Base-by-base conservation (phyloP, 345 rosid genomes). In the Odontarrhena argentea region DNA sequence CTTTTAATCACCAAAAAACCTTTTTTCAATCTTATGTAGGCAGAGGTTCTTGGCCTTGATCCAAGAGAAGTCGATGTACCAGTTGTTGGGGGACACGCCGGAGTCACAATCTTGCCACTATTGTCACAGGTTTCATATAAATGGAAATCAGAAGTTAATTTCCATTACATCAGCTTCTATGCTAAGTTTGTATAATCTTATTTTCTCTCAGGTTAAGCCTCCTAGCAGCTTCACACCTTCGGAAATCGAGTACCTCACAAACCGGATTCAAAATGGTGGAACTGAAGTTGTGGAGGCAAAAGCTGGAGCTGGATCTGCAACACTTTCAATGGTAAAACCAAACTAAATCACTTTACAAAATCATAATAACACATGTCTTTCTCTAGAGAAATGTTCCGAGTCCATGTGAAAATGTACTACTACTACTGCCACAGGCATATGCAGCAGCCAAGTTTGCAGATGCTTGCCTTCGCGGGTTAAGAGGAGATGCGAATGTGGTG, bases 21-120 rank as follows among this genome's bases (percentile, higher is more conserved):
- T 25, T 56, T 18, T 25, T 26, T 12, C n/a, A 55, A 37, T 70
- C 57, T 70, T 62, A 55, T 76, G 43, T 80, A 94, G 99, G 99
- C 96, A 25, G 99, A 95, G 79, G 91, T 91, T 72, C 79, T 95
- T 71, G 97, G 96, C 46, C 89, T 89, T 72, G 96, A 94, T 80
- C 99, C 97, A 35, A 81, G 96, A 79, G 91, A 88, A 73, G 96
- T 91, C 8, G 87, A 86, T 77, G 96, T 89, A 71, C 99, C 99
- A 9, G 99, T 95, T 36, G 93, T 91, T 50, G 99, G 96, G 18
- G 99, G 99, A 62, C 99, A 95, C 68, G 79, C 97, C 0, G 97
- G 97, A 66, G 92, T 91, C 67, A 91, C 99, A 12, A 91, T 91
- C 41, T 82, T 94, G 83, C 99, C 99, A 53, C 91, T 94, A 56